A percentile compares a stretch with the other conserved stretches of the same genome.
Conservation (phyloP, 1,139 yeast genomes). For the Candida sanyaensis region DNA sequence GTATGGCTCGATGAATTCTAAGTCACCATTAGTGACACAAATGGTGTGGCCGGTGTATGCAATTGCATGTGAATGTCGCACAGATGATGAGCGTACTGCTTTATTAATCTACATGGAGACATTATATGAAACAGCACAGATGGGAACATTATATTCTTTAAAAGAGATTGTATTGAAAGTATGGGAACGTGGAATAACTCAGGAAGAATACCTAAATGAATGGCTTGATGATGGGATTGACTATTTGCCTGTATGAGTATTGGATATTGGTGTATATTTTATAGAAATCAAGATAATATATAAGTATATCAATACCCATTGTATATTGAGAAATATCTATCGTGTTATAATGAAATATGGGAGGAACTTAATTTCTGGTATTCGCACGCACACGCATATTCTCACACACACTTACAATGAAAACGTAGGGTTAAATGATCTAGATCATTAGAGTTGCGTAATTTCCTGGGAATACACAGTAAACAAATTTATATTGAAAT, state of each 20-base stretch:
- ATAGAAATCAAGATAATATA: too few relatives aligned
- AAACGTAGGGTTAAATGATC: too few relatives aligned
- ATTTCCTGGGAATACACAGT: too few relatives aligned
- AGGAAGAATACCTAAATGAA: slow-evolving; percentile 43
- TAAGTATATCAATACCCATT: too few relatives aligned
- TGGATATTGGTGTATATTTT: too few relatives aligned
- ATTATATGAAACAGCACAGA: slow-evolving; percentile 47
- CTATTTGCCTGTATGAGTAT: slow-evolving; percentile 40
- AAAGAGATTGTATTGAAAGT: slow-evolving; percentile 39
- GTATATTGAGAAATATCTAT: too few relatives aligned
- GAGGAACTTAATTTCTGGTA: too few relatives aligned
- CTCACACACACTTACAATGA: too few relatives aligned
- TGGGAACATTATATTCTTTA: slow-evolving; percentile 51
- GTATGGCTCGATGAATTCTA: slow-evolving; percentile 43
- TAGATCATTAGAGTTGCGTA: too few relatives aligned
- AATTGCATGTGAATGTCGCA: slow-evolving; percentile 42
- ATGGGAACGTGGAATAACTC: slow-evolving; percentile 39
- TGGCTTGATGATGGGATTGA: slow-evolving; percentile 53
- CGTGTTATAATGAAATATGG: too few relatives aligned
- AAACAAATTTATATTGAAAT: too few relatives aligned
- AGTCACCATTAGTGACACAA: slow-evolving; percentile 51
- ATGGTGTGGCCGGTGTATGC: slow-evolving; percentile 63
- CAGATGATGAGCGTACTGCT: slow-evolving; percentile 26
- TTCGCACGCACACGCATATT: too few relatives aligned
- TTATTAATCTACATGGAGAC: slow-evolving; percentile 36